These are phyloP conservation scores for Xanthoceras sorbifolium DNA, from an alignment of 345 rosid species.

Conservation along the genomic window DNA sequence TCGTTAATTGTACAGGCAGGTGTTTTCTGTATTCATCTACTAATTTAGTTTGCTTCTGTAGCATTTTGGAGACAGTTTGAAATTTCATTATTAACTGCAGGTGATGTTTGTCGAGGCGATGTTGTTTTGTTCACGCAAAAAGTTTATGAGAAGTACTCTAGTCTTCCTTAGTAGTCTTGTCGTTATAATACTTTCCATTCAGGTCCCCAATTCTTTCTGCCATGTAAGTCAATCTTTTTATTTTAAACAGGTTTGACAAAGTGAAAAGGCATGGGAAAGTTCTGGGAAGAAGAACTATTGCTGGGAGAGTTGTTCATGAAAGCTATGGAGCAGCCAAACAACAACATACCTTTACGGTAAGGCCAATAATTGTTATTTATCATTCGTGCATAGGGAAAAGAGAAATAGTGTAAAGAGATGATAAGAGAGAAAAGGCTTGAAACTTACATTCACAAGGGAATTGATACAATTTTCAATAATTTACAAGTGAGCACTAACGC, in stretches of 20 bases:
- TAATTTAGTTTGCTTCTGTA: background rate
- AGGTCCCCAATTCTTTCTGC: background rate
- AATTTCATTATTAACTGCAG: slow-evolving; percentile 29
- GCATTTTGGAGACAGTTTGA: slow-evolving; percentile 9
- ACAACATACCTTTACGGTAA: slow-evolving; percentile 73
- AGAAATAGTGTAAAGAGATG: too few species aligned
- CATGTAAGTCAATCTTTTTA: slow-evolving; percentile 11
- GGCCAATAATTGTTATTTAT: slow-evolving; percentile 14
- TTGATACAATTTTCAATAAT: too few species aligned
- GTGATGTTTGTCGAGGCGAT: slow-evolving; percentile 74
- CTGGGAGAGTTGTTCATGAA: slow-evolving; percentile 68
- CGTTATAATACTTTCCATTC: slow-evolving; percentile 6
- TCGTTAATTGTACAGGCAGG: slow-evolving; percentile 54
- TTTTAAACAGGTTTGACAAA: slow-evolving; percentile 46
- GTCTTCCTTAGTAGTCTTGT: slow-evolving; percentile 1
- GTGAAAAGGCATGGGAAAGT: slow-evolving; percentile 42
- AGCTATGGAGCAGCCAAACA: slow-evolving; percentile 77
- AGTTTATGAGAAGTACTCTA: slow-evolving; percentile 51
- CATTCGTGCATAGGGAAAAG: too few species aligned
- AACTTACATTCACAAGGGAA: too few species aligned
- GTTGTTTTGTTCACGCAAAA: slow-evolving; percentile 60
- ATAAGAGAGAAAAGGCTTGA: too few species aligned
- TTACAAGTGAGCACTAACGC: too few species aligned
- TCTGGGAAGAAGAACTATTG: slow-evolving; percentile 58
- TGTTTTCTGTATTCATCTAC: background rate